Conservation (phyloP, 768 basidiomycete genomes). For the Sistotremastrum niveocremeum region DNA sequence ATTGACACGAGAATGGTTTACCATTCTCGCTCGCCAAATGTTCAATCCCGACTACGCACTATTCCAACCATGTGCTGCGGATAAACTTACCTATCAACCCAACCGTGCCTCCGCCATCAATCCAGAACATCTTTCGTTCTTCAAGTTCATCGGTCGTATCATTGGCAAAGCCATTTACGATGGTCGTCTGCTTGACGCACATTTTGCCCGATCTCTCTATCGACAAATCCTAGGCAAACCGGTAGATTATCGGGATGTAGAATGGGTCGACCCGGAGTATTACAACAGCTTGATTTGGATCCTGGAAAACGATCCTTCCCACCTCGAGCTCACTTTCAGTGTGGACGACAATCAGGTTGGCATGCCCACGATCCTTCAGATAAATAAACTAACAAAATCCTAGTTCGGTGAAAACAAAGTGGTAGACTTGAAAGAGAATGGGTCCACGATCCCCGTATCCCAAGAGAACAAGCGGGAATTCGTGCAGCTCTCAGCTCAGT, state of each 20-base stretch:
- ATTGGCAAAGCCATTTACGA: constrained; percentile 98
- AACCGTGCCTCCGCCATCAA: constrained; percentile 91
- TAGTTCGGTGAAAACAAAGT: constrained; percentile 88
- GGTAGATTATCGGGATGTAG: constrained; percentile 91
- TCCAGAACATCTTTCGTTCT: constrained; percentile 90
- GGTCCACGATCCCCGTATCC: constrained; percentile 76
- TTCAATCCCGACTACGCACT: constrained; percentile 98
- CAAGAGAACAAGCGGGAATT: constrained; percentile 96
- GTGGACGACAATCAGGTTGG: constrained; percentile 89
- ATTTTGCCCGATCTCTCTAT: constrained; percentile 95
- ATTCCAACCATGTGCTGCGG: constrained; percentile 96
- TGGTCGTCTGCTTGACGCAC: constrained; percentile 89
- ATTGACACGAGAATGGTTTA: constrained; percentile 97
- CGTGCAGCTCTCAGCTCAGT: constrained; percentile 89
- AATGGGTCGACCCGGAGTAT: constrained; percentile 97
- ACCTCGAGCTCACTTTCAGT: constrained; percentile 83
- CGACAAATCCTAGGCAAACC: constrained; percentile 88
- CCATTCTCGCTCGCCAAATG: constrained; percentile 94
- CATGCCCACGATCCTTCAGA: constrained; percentile 7
- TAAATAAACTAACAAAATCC: constrained; percentile 1
- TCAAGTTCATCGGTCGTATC: constrained; percentile 96
- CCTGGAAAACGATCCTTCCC: constrained; percentile 84
- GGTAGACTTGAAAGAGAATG: constrained; percentile 75
- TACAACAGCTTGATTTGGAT: constrained; percentile 99
- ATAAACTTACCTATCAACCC: constrained; percentile 90